Conservation (phyloP, 1,284 basidiomycete genomes). For the Boletus mariae region DNA sequence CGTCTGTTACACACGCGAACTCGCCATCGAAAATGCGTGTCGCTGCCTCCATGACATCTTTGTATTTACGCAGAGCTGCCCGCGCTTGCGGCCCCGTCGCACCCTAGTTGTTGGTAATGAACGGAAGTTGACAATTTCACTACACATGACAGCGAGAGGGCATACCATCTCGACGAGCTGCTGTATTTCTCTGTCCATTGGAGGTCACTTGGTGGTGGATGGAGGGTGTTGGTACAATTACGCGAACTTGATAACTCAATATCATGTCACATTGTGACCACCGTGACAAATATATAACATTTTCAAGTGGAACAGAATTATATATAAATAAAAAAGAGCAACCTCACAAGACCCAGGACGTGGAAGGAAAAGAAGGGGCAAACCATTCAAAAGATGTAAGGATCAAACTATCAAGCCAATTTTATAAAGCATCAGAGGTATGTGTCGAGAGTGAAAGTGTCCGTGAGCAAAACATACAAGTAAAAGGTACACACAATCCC, state of each 20-base stretch:
- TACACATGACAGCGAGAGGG: neutral
- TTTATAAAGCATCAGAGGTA: slow-evolving; percentile 4
- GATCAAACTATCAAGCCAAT: slow-evolving; percentile 9
- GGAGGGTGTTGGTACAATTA: slow-evolving; percentile 18
- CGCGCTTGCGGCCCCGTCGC: slow-evolving; percentile 73
- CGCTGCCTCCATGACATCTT: slow-evolving; percentile 88
- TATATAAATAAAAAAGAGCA: slow-evolving; percentile 21
- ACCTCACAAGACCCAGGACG: slow-evolving; percentile 13
- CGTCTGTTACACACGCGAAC: slow-evolving; percentile 68
- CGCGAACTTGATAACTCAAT: slow-evolving; percentile 20
- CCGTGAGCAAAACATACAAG: slow-evolving; percentile 24
- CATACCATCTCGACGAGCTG: slow-evolving; percentile 60
- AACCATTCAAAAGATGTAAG: neutral
- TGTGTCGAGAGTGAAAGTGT: slow-evolving; percentile 10
- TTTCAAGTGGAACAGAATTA: neutral
- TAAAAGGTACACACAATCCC: slow-evolving; percentile 27
- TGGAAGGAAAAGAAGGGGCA: neutral
- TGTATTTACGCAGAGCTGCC: slow-evolving; percentile 72
- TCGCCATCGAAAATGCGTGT: slow-evolving; percentile 80
- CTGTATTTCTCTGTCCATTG: slow-evolving; percentile 43
- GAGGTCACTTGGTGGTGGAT: neutral
- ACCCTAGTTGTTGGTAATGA: slow-evolving; percentile 47
- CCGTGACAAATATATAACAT: slow-evolving; percentile 7
- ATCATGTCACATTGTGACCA: slow-evolving; percentile 26
- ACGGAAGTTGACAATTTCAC: slow-evolving; percentile 6